phyloP scores from a whole-genome alignment of 176 grass and related monocot species.

The Carex scoparia region DNA sequence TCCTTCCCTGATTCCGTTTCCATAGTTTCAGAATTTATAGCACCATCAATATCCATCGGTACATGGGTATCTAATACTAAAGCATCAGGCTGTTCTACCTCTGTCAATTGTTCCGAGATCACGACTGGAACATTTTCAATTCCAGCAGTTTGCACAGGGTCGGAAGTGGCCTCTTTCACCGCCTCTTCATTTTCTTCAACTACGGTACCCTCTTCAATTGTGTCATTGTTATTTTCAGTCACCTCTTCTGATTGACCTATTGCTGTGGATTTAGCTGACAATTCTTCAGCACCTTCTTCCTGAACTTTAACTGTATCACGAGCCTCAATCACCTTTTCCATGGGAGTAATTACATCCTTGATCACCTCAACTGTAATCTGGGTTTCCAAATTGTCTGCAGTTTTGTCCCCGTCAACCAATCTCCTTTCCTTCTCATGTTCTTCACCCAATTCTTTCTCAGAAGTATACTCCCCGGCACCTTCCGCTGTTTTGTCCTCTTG shows the following conservation, averaged over 20 bases:
- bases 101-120: neutral
- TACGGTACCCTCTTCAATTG: neutral
- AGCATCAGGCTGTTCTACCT: neutral
- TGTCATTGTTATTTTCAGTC: neutral
- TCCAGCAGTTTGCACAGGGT: neutral
- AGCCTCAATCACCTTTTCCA: neutral
- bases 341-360: neutral
- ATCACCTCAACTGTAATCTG: neutral
- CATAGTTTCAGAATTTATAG: neutral
- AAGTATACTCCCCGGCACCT: neutral
- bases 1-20: neutral
- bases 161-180: neutral
- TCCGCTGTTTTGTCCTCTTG: neutral
- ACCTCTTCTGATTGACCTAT: neutral
- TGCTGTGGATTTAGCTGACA: neutral
- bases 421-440: neutral
- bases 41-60: constrained; percentile 6
- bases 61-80: neutral
- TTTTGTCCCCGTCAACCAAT: neutral
- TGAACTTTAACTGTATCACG: neutral
- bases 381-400: neutral
- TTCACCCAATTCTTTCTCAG: neutral
- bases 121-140: neutral
- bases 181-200: neutral
- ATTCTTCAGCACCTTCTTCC: neutral